Conservation (phyloP, 768 basidiomycete species). For the Trametes coccinea region DNA sequence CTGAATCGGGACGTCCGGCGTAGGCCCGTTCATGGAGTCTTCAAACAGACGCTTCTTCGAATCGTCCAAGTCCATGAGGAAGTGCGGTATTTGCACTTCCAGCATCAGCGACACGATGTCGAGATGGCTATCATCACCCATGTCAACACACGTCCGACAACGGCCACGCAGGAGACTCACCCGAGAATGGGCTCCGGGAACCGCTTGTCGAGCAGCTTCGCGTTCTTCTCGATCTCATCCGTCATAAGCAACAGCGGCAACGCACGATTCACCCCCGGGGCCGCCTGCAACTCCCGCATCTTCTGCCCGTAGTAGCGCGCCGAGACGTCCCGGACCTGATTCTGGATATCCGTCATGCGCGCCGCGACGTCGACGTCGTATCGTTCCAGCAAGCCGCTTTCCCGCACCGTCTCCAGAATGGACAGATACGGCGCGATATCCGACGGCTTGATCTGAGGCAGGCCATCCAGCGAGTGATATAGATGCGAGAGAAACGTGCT, state of each 20-base stretch:
- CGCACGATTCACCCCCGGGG: slow-evolving; percentile 80
- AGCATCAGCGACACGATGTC: slow-evolving; percentile 77
- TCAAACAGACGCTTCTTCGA: slow-evolving; percentile 77
- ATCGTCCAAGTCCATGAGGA: slow-evolving; percentile 63
- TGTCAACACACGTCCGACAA: not conserved
- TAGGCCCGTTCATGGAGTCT: slow-evolving; percentile 83
- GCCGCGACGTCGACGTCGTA: slow-evolving; percentile 73
- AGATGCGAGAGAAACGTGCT: slow-evolving; percentile 83
- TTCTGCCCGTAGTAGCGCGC: slow-evolving; percentile 62
- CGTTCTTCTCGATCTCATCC: slow-evolving; percentile 84
- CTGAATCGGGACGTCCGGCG: slow-evolving; percentile 84
- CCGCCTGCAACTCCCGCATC: slow-evolving; percentile 60
- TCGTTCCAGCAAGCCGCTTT: slow-evolving; percentile 68
- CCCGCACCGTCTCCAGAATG: slow-evolving; percentile 70
- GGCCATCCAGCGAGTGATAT: slow-evolving; percentile 78
- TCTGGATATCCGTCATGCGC: slow-evolving; percentile 67
- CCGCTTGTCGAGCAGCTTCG: slow-evolving; percentile 81
- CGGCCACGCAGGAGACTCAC: slow-evolving; percentile 42
- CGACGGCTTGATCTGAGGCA: slow-evolving; percentile 72
- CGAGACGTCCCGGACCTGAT: slow-evolving; percentile 60
- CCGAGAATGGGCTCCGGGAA: slow-evolving; percentile 83
- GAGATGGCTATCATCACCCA: slow-evolving; percentile 47
- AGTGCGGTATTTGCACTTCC: slow-evolving; percentile 66
- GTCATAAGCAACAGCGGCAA: slow-evolving; percentile 82
- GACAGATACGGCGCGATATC: slow-evolving; percentile 65